A percentile compares a stretch with the other conserved stretches of the same genome.
phyloP scores from a whole-genome alignment of 2,329 filamentous ascomycete genomes.

The Aspergillus fischeri region DNA sequence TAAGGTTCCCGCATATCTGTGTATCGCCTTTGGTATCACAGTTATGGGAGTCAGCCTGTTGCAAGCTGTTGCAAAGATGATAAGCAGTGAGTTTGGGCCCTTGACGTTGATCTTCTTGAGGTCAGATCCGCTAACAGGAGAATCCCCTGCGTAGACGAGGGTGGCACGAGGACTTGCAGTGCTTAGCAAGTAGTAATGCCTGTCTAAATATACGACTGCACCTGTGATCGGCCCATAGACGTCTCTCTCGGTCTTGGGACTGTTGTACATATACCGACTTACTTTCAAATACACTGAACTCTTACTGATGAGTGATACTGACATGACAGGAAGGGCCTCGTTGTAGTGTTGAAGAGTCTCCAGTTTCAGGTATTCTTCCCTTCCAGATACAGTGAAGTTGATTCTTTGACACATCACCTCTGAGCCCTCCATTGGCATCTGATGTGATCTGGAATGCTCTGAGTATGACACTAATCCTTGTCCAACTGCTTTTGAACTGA shows the following conservation, averaged over 20 bases:
- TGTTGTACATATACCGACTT: constrained; percentile 8
- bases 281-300: not conserved
- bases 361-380: not conserved
- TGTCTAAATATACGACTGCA: not conserved
- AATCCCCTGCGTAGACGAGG: constrained; percentile 26
- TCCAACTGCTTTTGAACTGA: not conserved
- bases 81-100: constrained; percentile 34
- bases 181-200: constrained; percentile 9
- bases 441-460: not conserved
- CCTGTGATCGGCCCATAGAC: not conserved
- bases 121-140: constrained; percentile 8
- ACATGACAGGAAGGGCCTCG: not conserved
- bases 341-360: not conserved
- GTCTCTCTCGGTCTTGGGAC: not conserved
- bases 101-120: not conserved
- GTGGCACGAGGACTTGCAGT: constrained; percentile 28
- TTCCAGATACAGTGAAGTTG: not conserved
- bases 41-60: constrained; percentile 80
- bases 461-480: not conserved
- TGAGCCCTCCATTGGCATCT: not conserved
- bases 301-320: not conserved
- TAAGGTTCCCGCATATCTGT: constrained; percentile 65
- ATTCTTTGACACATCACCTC: not conserved
- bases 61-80: constrained; percentile 67
- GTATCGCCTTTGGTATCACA: constrained; percentile 69